Evolutionary conservation across 306 rosid species (phyloP).

Genomic region (Casuarina equisetifolia): DNA sequence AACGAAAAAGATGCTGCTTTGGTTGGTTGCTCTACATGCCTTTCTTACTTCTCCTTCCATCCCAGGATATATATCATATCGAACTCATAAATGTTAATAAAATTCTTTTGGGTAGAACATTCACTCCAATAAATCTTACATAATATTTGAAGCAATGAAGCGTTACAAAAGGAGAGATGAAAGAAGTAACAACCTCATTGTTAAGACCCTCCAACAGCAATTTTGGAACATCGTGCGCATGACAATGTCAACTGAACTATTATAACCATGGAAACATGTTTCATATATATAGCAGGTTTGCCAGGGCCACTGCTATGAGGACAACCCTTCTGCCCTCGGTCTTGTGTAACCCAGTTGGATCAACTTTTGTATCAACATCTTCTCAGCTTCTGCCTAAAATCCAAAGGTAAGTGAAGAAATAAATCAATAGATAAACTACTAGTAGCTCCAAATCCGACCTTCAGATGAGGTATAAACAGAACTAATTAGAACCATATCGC

Average conservation of each 20-base stretch:
- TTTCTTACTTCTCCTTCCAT: not conserved
- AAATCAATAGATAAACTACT: not conserved
- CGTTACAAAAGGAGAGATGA: not conserved
- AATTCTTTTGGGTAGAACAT: not conserved
- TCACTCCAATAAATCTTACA: not conserved
- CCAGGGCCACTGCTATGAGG: constrained; percentile 25
- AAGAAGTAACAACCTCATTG: not conserved
- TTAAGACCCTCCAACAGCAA: not conserved
- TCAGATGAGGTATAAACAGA: not conserved
- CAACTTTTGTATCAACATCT: constrained; percentile 72
- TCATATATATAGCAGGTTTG: not conserved
- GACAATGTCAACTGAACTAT: not conserved
- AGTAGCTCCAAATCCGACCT: not conserved
- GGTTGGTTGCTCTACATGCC: not conserved
- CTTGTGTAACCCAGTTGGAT: constrained; percentile 60
- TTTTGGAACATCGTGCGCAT: not conserved
- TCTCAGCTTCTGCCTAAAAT: constrained; percentile 80
- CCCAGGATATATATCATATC: not conserved
- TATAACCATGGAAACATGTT: not conserved
- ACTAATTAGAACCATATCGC: not conserved
- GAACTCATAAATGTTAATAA: not conserved
- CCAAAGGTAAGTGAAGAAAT: constrained; percentile 20
- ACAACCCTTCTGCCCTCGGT: constrained; percentile 44
- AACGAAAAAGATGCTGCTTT: not conserved
- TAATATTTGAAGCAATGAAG: not conserved